These are phyloP conservation scores for Claviceps maximensis DNA, from an alignment of 2,329 filamentous ascomycete genomes.

Conservation along the genomic window DNA sequence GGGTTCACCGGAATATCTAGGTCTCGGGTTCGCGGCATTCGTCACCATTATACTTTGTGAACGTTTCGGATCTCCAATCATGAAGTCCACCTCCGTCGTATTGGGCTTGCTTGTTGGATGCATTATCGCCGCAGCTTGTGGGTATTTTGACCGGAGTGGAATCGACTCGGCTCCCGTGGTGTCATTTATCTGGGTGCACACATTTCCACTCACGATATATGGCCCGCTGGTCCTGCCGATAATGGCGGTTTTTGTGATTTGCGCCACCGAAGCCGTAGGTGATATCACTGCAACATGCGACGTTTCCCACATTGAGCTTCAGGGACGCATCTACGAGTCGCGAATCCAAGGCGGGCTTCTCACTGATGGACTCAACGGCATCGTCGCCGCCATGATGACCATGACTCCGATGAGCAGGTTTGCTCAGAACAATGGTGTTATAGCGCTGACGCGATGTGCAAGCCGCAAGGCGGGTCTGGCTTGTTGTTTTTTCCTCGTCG, in stretches of 20 bases:
- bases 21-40: constrained; percentile 68
- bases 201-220: constrained; percentile 59
- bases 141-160: constrained; percentile 62
- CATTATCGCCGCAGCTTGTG: constrained; percentile 63
- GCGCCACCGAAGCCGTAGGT: constrained; percentile 67
- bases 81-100: constrained; percentile 69
- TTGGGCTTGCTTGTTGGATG: constrained; percentile 63
- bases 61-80: constrained; percentile 68
- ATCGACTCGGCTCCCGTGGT: constrained; percentile 59
- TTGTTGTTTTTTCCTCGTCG: constrained; percentile 60
- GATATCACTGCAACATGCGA: constrained; percentile 74
- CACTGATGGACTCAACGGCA: constrained; percentile 63
- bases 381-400: constrained; percentile 64
- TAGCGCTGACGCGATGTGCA: constrained; percentile 67
- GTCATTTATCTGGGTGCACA: constrained; percentile 69
- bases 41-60: constrained; percentile 68
- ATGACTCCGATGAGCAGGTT: constrained; percentile 72
- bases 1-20: constrained; percentile 68
- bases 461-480: constrained; percentile 71
- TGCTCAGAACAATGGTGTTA: constrained; percentile 76
- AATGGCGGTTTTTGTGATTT: constrained; percentile 56
- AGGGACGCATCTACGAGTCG: constrained; percentile 58
- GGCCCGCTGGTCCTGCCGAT: constrained; percentile 61
- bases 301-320: constrained; percentile 62
- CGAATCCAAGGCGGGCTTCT: constrained; percentile 69